Evolutionary conservation across 2,329 filamentous ascomycete genomes (phyloP).

Genomic region (Parafenestella ontariensis): DNA sequence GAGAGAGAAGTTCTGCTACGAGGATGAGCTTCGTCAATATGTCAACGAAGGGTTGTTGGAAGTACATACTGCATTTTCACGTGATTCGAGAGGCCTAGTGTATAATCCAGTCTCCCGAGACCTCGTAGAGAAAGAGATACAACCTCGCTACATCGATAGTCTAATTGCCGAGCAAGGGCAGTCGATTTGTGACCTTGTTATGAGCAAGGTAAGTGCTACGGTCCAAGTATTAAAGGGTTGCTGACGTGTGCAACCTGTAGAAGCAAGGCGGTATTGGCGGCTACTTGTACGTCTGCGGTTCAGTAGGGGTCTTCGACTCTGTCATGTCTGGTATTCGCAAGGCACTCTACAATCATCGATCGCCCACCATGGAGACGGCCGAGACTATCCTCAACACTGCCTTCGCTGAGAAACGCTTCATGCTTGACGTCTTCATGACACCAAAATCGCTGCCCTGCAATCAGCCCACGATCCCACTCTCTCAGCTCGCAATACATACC

Average conservation of each 20-base stretch:
- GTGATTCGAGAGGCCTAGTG: conserved; percentile 57
- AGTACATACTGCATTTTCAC: conserved; percentile 61
- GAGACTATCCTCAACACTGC: conserved; percentile 31
- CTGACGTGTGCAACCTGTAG: neutral
- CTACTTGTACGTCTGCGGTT: conserved; percentile 60
- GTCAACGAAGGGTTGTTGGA: conserved; percentile 59
- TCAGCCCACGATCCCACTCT: conserved; percentile 31
- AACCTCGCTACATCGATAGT: conserved; percentile 61
- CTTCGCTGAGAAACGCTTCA: conserved; percentile 33
- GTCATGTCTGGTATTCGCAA: conserved; percentile 64
- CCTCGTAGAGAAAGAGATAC: conserved; percentile 58
- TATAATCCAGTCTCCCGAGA: conserved; percentile 54
- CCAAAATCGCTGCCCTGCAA: conserved; percentile 34
- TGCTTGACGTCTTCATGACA: conserved; percentile 38
- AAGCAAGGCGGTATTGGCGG: conserved; percentile 24
- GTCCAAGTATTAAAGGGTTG: neutral
- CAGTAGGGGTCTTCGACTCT: conserved; percentile 59
- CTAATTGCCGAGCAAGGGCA: conserved; percentile 61
- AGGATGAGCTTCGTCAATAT: conserved; percentile 30
- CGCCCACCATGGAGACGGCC: conserved; percentile 30
- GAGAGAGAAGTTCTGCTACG: conserved; percentile 33
- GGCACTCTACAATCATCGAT: conserved; percentile 54
- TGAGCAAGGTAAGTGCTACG: conserved; percentile 54
- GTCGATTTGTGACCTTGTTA: conserved; percentile 61
- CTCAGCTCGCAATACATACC: conserved; percentile 30